Conservation (phyloP, 1,139 yeast genomes). For the Sugiyamaella japonica region DNA sequence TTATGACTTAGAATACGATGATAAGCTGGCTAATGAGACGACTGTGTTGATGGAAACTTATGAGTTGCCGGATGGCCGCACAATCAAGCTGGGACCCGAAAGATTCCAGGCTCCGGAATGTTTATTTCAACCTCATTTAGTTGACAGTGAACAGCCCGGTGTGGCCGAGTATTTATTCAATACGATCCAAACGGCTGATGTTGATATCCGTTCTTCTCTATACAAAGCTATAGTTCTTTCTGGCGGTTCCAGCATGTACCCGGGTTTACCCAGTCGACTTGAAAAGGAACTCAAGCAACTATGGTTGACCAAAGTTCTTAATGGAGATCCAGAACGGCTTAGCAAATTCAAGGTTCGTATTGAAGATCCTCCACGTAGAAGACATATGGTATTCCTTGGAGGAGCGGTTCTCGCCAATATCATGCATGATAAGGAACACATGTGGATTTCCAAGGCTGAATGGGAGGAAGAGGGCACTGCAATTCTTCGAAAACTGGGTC, state of each 20-base stretch:
- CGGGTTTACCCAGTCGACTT: slow-evolving; percentile 92
- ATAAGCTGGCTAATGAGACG: slow-evolving; percentile 86
- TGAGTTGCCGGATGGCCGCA: slow-evolving; percentile 95
- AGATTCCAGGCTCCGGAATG: slow-evolving; percentile 98
- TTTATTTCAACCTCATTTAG: slow-evolving; percentile 92
- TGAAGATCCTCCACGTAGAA: slow-evolving; percentile 98
- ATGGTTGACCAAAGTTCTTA: slow-evolving; percentile 87
- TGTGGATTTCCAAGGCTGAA: slow-evolving; percentile 96
- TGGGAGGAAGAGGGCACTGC: slow-evolving; percentile 97
- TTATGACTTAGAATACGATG: slow-evolving; percentile 87
- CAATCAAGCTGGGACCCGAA: slow-evolving; percentile 91
- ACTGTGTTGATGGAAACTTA: slow-evolving; percentile 88
- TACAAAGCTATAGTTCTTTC: slow-evolving; percentile 91
- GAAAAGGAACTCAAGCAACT: slow-evolving; percentile 95
- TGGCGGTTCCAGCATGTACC: slow-evolving; percentile 99
- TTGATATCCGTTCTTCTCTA: slow-evolving; percentile 84
- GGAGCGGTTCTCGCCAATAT: slow-evolving; percentile 98
- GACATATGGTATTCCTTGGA: slow-evolving; percentile 98
- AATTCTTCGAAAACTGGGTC: slow-evolving; percentile 85
- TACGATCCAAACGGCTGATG: slow-evolving; percentile 91
- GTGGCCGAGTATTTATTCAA: slow-evolving; percentile 90
- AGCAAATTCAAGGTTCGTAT: slow-evolving; percentile 93
- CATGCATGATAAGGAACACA: slow-evolving; percentile 97
- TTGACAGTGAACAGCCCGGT: slow-evolving; percentile 98
- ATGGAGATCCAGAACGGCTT: slow-evolving; percentile 82